Conservation (phyloP, 148 eudicot genomes). For the Heliosperma pusillum region DNA sequence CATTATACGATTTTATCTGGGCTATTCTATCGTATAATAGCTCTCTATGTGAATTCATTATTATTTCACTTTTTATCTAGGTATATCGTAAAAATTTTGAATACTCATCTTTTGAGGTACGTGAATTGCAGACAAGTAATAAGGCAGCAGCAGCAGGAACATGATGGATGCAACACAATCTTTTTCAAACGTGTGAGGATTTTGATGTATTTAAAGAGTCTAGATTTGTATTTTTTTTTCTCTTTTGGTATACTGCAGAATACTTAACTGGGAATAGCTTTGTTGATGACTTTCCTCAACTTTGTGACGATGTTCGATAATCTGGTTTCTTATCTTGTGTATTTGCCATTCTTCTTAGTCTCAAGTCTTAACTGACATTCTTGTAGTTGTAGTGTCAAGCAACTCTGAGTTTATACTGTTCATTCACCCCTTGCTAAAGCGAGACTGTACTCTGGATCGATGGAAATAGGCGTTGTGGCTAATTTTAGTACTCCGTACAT, state of each 20-base stretch:
- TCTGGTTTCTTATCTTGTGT: background rate
- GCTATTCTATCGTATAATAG: background rate
- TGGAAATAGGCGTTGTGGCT: too few relatives aligned
- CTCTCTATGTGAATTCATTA: background rate
- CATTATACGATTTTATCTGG: background rate
- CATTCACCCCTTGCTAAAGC: too few relatives aligned
- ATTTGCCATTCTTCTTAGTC: too few relatives aligned
- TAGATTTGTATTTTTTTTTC: background rate
- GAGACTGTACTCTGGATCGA: too few relatives aligned
- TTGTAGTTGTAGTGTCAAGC: too few relatives aligned
- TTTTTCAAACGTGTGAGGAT: background rate
- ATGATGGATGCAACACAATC: constrained; percentile 8
- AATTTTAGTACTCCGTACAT: too few relatives aligned
- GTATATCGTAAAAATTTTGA: constrained; percentile 14
- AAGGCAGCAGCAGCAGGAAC: constrained; percentile 15
- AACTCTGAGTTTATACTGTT: too few relatives aligned
- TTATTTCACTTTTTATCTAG: background rate
- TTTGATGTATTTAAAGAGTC: background rate
- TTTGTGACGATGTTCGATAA: background rate
- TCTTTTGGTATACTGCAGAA: background rate
- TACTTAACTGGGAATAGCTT: background rate
- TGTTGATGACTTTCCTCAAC: background rate
- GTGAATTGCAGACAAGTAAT: constrained; percentile 26
- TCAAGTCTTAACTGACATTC: too few relatives aligned
- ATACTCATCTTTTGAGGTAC: constrained; percentile 17